Evolutionary conservation across 139 green algal genomes (phyloP), one percentile per base, ranked within the genome.

Genomic region (Chlorella sp.): DNA sequence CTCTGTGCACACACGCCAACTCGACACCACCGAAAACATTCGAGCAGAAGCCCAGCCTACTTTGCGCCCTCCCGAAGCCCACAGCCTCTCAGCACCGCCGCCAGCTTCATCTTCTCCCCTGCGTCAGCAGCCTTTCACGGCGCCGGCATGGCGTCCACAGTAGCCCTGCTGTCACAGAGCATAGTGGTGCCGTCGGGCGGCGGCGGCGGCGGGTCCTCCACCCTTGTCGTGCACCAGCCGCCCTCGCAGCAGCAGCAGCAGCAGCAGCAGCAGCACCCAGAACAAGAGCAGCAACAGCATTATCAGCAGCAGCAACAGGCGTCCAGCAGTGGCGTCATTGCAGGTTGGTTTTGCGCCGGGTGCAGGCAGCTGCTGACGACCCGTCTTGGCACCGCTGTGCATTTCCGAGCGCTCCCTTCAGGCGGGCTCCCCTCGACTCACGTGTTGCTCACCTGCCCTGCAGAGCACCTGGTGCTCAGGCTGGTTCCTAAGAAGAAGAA

Each of bases 401-500:
- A 39, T 16, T 37, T 24, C 26, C n/a, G 18, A n/a, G 73, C 48
- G 48, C 48, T 57, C 48, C 48, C 48, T 57, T 5, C 48, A 9
- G 48, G 48, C 48, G 48, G 9, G 7, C 48, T 57, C 48, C 48
- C 48, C 14, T 61, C 34, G 2, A 5, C 77, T 60, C 34, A 11
- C 48, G 30, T 39, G 34, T 53, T 60, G 36, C 77, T n/a, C 42
- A 34, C 39, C n/a, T 64, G 12, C 32, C 12, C 15, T 80, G 90
- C 86, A 89, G 84, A 92, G 32, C 90, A 92, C 42, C 78, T 92
- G 61, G 82, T 90, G 48, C 85, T 92, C 22, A 61, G 90, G 64
- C 42, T 91, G 16, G 87, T 81, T 21, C 87, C 87, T 32, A 89
- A 89, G 64, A 86, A 85, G 64, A 93, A 92, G 76, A 92, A 92